Conservation (phyloP, 495 filamentous ascomycete genomes). For the Aspergillus ostianus region DNA sequence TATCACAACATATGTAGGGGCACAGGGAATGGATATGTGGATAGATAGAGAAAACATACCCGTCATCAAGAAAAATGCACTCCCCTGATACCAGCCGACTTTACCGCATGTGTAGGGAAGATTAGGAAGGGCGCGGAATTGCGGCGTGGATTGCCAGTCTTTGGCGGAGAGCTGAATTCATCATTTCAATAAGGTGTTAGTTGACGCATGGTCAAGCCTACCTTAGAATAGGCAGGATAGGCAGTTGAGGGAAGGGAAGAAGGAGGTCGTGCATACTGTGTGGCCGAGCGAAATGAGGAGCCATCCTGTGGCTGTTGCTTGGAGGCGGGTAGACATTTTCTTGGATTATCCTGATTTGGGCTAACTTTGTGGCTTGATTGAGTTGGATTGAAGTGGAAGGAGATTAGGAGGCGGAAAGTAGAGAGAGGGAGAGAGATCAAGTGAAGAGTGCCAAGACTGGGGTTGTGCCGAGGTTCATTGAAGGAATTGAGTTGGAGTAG, state of each 20-base stretch:
- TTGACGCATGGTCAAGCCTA: background rate
- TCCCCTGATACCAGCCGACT: constrained; percentile 35
- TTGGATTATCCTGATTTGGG: background rate
- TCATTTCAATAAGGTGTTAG: background rate
- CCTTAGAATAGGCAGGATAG: background rate
- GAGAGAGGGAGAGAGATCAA: no score
- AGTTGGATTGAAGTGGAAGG: no score
- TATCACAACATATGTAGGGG: no score
- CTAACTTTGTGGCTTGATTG: background rate
- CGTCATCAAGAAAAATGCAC: constrained; percentile 28
- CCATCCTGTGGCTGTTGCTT: constrained; percentile 19
- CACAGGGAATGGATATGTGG: background rate
- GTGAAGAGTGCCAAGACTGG: no score
- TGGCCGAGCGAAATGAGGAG: constrained; percentile 24
- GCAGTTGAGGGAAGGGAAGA: background rate
- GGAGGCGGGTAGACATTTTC: constrained; percentile 18
- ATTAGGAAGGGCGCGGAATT: constrained; percentile 26
- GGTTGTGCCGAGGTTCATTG: no score
- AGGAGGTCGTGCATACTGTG: constrained; percentile 14
- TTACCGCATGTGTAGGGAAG: constrained; percentile 29
- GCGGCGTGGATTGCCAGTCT: constrained; percentile 18
- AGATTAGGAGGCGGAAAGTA: no score
- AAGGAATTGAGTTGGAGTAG: no score
- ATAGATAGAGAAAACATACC: constrained; percentile 10
- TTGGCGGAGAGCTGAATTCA: constrained; percentile 18